Conservation (phyloP, 2,329 filamentous ascomycete species). For the Leptodontidium sp. region DNA sequence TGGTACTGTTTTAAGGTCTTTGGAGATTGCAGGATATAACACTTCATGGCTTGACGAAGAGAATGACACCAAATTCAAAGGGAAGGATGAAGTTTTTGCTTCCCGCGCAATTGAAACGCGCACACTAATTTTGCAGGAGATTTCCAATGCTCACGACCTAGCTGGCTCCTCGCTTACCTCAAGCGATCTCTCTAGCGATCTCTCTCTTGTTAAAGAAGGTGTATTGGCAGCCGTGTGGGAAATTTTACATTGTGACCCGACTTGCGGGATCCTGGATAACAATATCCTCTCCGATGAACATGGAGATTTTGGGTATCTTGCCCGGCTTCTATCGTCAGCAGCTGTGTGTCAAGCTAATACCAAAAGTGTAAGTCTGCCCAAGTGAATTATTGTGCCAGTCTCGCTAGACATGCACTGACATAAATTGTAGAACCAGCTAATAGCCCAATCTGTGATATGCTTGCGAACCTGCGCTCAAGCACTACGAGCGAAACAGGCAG, state of each 20-base stretch:
- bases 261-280: background rate
- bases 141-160: background rate
- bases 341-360: constrained; percentile 21
- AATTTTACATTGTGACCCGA: background rate
- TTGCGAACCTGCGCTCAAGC: constrained; percentile 34
- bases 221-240: background rate
- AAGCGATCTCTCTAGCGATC: background rate
- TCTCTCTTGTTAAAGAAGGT: background rate
- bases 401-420: background rate
- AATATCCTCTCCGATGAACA: background rate
- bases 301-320: background rate
- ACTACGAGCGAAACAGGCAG: constrained; percentile 20
- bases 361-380: background rate
- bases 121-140: background rate
- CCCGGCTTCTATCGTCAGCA: background rate
- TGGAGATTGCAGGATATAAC: too few species aligned
- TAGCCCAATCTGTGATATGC: constrained; percentile 36
- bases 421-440: constrained; percentile 33
- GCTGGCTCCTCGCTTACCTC: background rate
- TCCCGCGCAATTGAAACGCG: background rate
- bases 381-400: constrained; percentile 14
- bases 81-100: background rate
- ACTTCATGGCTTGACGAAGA: too few species aligned
- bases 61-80: background rate
- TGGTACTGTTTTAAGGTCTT: too few species aligned